Base-by-base conservation (phyloP, 1,139 yeast species). In the Lipomyces yarrowii region DNA sequence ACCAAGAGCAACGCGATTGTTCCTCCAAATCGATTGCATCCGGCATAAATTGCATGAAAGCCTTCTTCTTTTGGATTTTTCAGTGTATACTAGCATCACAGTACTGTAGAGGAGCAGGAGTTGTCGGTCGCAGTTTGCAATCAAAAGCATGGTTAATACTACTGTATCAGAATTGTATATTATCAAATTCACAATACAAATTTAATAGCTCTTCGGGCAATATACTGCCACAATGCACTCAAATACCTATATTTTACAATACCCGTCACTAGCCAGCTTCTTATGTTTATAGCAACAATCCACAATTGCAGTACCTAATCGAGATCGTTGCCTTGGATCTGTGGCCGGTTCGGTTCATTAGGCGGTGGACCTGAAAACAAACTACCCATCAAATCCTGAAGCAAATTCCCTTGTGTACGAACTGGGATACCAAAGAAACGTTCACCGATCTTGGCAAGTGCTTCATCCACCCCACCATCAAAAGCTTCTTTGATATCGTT, bases 331-430 rank as follows among this genome's bases (percentile, higher is more conserved):
- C 55, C 35, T 30, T 48, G 55, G 39, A 35, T 46, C 53, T 48
- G 56, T 23, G 59, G 51, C 39, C 33, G 30, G 15, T 23, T 56
- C 11, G 39, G 59, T n/a, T 4, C 37, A n/a, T 52, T 37, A 10
- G 51, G 55, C 8, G 30, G 30, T 15, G 58, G n/a, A 8, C 81
- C 80, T 30, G 84, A 83, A 55, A 91, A 83, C 64, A 92, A 81
- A 42, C 92, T 91, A 30, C 96, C 88, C 96, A 93, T 90, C 81
- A 93, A 82, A 73, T 89, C 91, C 72, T 91, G 94, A 73, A 93
- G 79, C 81, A 90, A 81, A 74, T 91, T 91, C 21, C 82, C 83
- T 66, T 85, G 87, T 61, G 83, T 85, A 62, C 82, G 86, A 13
- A 85, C 81, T 21, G 84, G 78, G 57, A 88, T 84, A 15, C 89